Base-by-base conservation (phyloP, 345 rosid species). In the Citrus maxima region DNA sequence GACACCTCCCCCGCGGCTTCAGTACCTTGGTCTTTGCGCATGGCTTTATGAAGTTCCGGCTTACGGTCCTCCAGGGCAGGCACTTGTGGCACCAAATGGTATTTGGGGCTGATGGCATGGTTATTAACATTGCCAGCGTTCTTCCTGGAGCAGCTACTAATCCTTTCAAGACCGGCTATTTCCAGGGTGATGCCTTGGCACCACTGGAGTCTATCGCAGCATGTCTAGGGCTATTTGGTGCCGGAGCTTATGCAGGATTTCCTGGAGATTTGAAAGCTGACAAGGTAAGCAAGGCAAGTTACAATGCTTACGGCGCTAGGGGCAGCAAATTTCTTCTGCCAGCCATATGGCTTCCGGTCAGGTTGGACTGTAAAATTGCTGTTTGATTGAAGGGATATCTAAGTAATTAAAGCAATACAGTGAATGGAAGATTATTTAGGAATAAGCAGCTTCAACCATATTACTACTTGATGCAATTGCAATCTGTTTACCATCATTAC, bases 241-340 rank as follows among this genome's bases (percentile, higher is more conserved):
- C 71, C 12, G 82, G 82, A 32, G 85, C 80, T 32, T 79, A 76
- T 76, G 82, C 85, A 14, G 85, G 80, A 16, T 69, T 79, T 79
- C 82, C 82, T 10, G 80, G 85, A 10, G 42, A 37, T 30, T 54
- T 79, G 67, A 75, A 71, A 14, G 60, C 46, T 59, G 80, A 82
- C 38, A 71, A 82, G 34, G 22, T 14, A 4, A 79, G 60, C 42
- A 76, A 82, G 30, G 85, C 80, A 58, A 76, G 85, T 67, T 76
- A 76, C 38, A 83, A 79, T 42, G 75, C 22, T 72, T 73, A 76
- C n/a, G 73, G 80, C 46, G 67, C 67, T 10, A 71, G 66, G 8
- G 71, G 72, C 12, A 42, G 62, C 54, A 80, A 79, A 69, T 79
- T 72, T 68, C 82, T 83, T 54, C 65, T 83, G 46, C 82, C 80